Conservation (phyloP, 2,329 filamentous ascomycete species). For the Ramularia endophylla region DNA sequence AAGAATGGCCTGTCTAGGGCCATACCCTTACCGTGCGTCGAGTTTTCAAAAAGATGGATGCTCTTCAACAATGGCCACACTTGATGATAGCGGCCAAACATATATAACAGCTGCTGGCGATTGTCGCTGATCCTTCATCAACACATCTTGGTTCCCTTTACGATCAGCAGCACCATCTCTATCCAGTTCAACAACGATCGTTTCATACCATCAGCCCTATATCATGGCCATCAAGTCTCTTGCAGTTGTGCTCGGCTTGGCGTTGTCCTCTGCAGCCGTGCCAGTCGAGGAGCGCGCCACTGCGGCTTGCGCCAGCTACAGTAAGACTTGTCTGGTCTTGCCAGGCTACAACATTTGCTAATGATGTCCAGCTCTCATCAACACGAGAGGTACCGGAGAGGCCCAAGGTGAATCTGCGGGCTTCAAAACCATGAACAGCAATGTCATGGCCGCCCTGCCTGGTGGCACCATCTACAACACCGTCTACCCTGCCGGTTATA, state of each 20-base stretch:
- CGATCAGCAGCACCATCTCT: too few relatives aligned
- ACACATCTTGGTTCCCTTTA: too few relatives aligned
- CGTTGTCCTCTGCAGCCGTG: conserved; percentile 6
- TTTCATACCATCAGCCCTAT: too few relatives aligned
- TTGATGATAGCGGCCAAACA: too few relatives aligned
- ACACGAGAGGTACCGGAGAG: conserved; percentile 25
- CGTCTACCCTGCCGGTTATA: conserved; percentile 28
- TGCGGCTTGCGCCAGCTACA: conserved; percentile 12
- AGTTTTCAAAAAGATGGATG: too few relatives aligned
- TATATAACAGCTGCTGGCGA: too few relatives aligned
- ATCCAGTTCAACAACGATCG: too few relatives aligned
- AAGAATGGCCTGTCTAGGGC: too few relatives aligned
- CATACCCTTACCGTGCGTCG: too few relatives aligned
- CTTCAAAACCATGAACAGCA: conserved; percentile 32
- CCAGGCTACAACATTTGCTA: too few relatives aligned
- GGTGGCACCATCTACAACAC: conserved; percentile 33
- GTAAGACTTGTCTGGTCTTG: conserved; percentile 2
- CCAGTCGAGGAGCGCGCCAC: conserved; percentile 6
- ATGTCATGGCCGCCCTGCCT: conserved; percentile 22
- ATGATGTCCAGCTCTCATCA: conserved; percentile 21
- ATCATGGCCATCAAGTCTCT: conserved; percentile 1
- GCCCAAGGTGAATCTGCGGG: conserved; percentile 21
- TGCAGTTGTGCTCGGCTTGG: conserved; percentile 2
- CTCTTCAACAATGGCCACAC: too few relatives aligned
- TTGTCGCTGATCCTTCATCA: too few relatives aligned